A percentile compares a stretch with the other conserved stretches of the same genome.
These are phyloP conservation scores for Chlamydomonas eustigma DNA, from an alignment of 139 green algal genomes.

Conservation along the genomic window DNA sequence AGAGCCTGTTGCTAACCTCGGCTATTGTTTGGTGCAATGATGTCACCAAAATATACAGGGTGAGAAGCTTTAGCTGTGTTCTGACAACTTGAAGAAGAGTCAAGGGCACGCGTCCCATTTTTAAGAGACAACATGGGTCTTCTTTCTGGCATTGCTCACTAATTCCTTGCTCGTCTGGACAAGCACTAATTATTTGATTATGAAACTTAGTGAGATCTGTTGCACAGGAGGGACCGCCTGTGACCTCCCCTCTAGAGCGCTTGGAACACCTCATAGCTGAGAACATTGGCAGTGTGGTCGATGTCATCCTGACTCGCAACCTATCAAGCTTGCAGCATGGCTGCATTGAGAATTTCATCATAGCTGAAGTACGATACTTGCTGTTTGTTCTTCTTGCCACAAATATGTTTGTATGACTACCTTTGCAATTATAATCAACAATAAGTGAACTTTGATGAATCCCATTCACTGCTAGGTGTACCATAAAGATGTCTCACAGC, in stretches of 20 bases:
- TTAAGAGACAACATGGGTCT: no score
- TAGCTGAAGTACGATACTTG: constrained; percentile 30
- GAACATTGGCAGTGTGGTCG: constrained; percentile 30
- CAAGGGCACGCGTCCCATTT: no score
- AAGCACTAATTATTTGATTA: no score
- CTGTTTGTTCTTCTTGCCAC: not conserved
- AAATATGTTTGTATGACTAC: not conserved
- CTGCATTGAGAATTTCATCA: constrained; percentile 39
- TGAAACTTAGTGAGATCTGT: no score
- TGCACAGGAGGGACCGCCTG: constrained; percentile 21
- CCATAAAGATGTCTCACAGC: constrained; percentile 29
- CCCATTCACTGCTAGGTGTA: constrained; percentile 23
- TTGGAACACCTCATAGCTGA: constrained; percentile 17
- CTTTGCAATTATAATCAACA: no score
- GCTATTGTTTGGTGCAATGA: constrained; percentile 31
- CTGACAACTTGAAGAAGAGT: no score
- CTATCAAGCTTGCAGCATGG: constrained; percentile 22
- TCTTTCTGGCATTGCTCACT: no score
- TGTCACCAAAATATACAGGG: constrained; percentile 28
- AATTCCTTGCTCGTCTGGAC: no score
- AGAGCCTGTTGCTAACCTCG: constrained; percentile 23
- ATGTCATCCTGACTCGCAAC: constrained; percentile 21
- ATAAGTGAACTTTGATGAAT: not conserved
- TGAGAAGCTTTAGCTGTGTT: no score
- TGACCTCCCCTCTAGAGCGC: constrained; percentile 8